Percentiles rank a stretch among this genome's conserved stretches.
phyloP scores from a whole-genome alignment of 179 eudicot species.

The Nepenthes alata region DNA sequence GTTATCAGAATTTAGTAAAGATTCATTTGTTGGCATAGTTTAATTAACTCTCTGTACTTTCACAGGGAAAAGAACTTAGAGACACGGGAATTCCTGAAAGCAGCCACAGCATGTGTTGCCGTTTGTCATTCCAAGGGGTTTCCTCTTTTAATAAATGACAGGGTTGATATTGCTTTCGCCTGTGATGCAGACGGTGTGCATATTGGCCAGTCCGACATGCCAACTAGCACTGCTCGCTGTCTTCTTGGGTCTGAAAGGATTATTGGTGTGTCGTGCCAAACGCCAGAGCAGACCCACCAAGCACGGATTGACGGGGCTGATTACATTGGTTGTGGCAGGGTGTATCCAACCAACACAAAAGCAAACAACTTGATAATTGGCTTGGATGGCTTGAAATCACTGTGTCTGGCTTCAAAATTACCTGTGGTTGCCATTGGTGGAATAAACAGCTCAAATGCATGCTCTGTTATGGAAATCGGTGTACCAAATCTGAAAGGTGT shows the following conservation, averaged over 20 bases:
- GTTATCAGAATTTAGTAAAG: no score
- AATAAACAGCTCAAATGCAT: slow-evolving; percentile 48
- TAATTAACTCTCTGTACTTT: slow-evolving; percentile 1
- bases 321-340: slow-evolving; percentile 86
- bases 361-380: slow-evolving; percentile 60
- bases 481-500: slow-evolving; percentile 58
- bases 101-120: slow-evolving; percentile 55
- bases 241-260: slow-evolving; percentile 77
- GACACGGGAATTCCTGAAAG: slow-evolving; percentile 60
- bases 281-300: slow-evolving; percentile 63
- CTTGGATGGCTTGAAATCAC: slow-evolving; percentile 57
- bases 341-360: slow-evolving; percentile 77
- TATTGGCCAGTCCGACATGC: slow-evolving; percentile 89
- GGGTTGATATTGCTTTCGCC: slow-evolving; percentile 80
- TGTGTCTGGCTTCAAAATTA: slow-evolving; percentile 59
- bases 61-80: slow-evolving; percentile 71
- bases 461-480: slow-evolving; percentile 49
- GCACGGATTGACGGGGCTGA: slow-evolving; percentile 85
- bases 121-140: slow-evolving; percentile 50
- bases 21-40: background rate
- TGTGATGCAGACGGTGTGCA: slow-evolving; percentile 85
- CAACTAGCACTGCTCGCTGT: slow-evolving; percentile 42
- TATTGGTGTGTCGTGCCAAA: slow-evolving; percentile 85
- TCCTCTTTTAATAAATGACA: slow-evolving; percentile 64
- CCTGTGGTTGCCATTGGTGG: slow-evolving; percentile 97